Base-by-base conservation (phyloP, 495 filamentous ascomycete species). In the Tirmania nivea region DNA sequence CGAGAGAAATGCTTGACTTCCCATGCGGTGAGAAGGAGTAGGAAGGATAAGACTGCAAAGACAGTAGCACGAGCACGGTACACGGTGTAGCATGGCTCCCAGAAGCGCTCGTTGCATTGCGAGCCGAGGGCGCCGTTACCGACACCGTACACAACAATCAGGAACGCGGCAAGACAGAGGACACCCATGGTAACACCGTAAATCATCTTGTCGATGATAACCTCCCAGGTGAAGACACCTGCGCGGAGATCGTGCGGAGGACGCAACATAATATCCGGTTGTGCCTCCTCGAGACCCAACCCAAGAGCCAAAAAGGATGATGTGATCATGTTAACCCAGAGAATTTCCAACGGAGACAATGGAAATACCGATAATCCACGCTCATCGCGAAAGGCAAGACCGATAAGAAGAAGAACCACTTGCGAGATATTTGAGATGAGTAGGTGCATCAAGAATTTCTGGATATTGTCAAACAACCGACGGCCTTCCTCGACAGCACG, bases 61-160 rank as follows among this genome's bases (percentile, higher is more conserved):
- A 76, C 78, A 2, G 81, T 79, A 7, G 81, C 80, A 10, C 81
- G 76, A 4, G 81, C 81, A 9, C 78, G 77, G 69, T 73, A 78
- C 9, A 78, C 73, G 9, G 63, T 59, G 34, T 67, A 67, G 60
- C 75, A 78, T 16, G 60, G 57, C 5, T 57, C 50, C n/a, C 63
- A 63, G 58, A 69, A 71, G 37, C 53, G 55, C 35, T 72, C 63
- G 59, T 78, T 78, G 61, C 75, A 78, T 54, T 69, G 65, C 20
- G 45, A 6, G 19, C 72, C 73, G 25, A 77, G 69, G 47, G 67
- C 63, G 10, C 69, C 71, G 55, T 65, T 55, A 49, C 70, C 69
- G 39, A 63, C 67, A 19, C 66, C 71, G 52, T 72, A 78, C 48
- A 74, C 63, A 31, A 77, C 72, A 39, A 71, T 64, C 17, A 67